Evolutionary conservation across 2,329 filamentous ascomycete species (phyloP).

Genomic region (Microthyrium microscopicum): DNA sequence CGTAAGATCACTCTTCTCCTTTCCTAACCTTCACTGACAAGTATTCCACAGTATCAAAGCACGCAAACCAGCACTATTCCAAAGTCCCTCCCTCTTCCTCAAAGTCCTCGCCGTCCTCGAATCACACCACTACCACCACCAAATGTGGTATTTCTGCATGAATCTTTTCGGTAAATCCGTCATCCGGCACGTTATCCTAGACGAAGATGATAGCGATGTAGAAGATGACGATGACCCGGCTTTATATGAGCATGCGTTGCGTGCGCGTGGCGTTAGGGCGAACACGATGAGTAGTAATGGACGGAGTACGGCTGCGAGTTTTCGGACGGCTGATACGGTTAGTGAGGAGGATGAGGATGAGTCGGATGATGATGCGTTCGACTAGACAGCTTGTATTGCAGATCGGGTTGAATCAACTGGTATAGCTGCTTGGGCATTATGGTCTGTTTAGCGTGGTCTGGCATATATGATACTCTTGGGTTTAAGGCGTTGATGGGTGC

Average conservation of each 20-base stretch:
- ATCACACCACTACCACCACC: slow-evolving; percentile 74
- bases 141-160: slow-evolving; percentile 75
- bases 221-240: slow-evolving; percentile 15
- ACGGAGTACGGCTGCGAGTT: too few relatives aligned
- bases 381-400: too few relatives aligned
- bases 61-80: slow-evolving; percentile 59
- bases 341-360: too few relatives aligned
- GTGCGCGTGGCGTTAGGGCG: too few relatives aligned
- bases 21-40: slow-evolving; percentile 1
- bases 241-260: background rate
- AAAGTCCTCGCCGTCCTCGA: slow-evolving; percentile 75
- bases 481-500: too few relatives aligned
- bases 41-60: slow-evolving; percentile 46
- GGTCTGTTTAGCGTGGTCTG: too few relatives aligned
- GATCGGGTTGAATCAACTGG: too few relatives aligned
- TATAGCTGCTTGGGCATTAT: too few relatives aligned
- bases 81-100: slow-evolving; percentile 61
- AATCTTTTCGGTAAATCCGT: slow-evolving; percentile 90
- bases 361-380: too few relatives aligned
- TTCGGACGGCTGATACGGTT: background rate
- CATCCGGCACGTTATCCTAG: slow-evolving; percentile 67
- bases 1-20: slow-evolving; percentile 21
- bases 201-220: slow-evolving; percentile 28
- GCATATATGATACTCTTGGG: too few relatives aligned
- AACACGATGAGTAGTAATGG: too few relatives aligned